Evolutionary conservation across 345 rosid species (phyloP).

Genomic region (Diplotaxis tenuifolia): DNA sequence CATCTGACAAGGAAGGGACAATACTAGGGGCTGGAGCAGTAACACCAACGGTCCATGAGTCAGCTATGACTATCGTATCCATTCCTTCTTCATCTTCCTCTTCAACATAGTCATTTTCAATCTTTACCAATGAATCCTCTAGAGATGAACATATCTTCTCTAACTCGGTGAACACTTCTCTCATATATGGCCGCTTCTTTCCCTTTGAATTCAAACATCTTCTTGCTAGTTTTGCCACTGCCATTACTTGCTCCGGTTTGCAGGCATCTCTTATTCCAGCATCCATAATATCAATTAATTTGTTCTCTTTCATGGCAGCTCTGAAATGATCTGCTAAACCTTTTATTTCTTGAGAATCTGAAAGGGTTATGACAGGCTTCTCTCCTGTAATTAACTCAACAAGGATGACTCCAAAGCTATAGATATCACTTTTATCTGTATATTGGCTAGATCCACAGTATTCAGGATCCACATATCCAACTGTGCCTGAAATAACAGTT

Average conservation of each 20-base stretch:
- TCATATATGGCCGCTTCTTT: slow-evolving; percentile 52
- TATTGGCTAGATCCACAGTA: slow-evolving; percentile 9
- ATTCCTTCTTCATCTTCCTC: slow-evolving; percentile 13
- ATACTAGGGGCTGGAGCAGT: background rate
- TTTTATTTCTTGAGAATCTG: background rate
- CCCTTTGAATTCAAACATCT: slow-evolving; percentile 48
- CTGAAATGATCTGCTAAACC: slow-evolving; percentile 9
- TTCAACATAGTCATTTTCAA: background rate
- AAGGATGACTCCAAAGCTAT: slow-evolving; percentile 12
- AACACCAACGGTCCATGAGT: background rate
- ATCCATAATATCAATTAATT: background rate
- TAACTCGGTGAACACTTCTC: slow-evolving; percentile 46
- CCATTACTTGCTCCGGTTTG: slow-evolving; percentile 15
- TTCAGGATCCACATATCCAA: slow-evolving; percentile 30
- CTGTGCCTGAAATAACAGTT: background rate
- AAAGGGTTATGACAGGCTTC: background rate
- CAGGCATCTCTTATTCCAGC: slow-evolving; percentile 2
- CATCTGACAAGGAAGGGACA: background rate
- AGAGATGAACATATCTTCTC: slow-evolving; percentile 17
- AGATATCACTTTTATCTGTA: background rate
- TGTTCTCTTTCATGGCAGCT: slow-evolving; percentile 7
- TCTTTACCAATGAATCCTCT: background rate
- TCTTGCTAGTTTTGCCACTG: slow-evolving; percentile 17
- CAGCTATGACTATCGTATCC: background rate
- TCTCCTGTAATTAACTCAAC: slow-evolving; percentile 1